Evolutionary conservation across 352 stramenopile genomes (phyloP), one percentile per base, ranked within the genome.

Genomic region (Pythium dissimile): DNA sequence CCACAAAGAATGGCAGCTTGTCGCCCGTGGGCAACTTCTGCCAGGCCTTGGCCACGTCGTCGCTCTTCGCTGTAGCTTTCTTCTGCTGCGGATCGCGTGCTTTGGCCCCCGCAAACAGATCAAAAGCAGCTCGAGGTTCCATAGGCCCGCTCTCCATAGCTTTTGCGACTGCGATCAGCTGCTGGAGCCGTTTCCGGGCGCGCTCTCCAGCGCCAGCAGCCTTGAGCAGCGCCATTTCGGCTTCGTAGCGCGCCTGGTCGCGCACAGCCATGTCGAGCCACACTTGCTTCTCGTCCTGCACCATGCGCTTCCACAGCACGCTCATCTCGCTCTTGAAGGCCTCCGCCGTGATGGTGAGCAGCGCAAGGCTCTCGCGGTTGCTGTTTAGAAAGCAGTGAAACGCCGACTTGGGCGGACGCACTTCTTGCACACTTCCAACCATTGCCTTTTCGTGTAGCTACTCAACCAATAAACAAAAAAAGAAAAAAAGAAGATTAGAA

Each of bases 321-420:
- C 73, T 72, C 69, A 86, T 85, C 47, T 86, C 79, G 20, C 69
- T 59, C 16, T 64, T 72, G 32, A 87, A 84, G 44, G 76, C 75
- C 21, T 84, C 80, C 31, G 79, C 62, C 21, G 77, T 73, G 65
- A 86, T 78, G 37, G 72, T 69, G 11, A 82, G 47, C 12, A 84
- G 67, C 34, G 66, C 58, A 24, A 88, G 78, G 30, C 66, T 82
- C 55, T 82, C 71, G 15, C 71, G 73, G 24, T 86, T 78, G 50
- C 82, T 69, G 23, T 57, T 67, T 50, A 89, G 64, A 44, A 89
- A 87, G 16, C 85, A 59, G 39, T 87, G 77, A 32, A 89, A 89
- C 20, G 60, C 75, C n/a, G 74, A 77, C 47, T 74, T 73, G 4
- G 77, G 67, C 6, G 62, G 47, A 21, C 31, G 0, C 46, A n/a